Evolutionary conservation across 2,329 filamentous ascomycete species (phyloP), one percentile per base, ranked within the genome.

Genomic region (Mycosphaerella sp.): DNA sequence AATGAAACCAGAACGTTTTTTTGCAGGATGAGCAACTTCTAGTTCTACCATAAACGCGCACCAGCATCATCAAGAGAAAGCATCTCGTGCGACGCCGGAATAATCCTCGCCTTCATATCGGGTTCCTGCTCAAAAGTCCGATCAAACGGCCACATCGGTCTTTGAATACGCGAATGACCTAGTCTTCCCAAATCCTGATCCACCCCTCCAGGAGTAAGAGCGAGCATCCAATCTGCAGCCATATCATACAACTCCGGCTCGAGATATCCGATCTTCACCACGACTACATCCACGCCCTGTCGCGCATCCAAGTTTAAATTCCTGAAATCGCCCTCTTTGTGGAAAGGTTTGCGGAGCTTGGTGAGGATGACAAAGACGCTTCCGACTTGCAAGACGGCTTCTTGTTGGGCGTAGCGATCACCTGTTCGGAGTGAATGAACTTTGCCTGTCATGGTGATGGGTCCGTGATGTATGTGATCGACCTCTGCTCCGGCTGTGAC

Each of bases 201-300:
- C 0, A 62, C 60, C 21, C 58, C 60, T 9, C 60, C 60, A 12
- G 60, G 58, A 11, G 60, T 62, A 9, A 62, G 50, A 2, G 60
- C 58, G 10, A 62, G 43, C 58, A 60, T 62, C 60, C 60, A 62
- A 23, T 54, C 60, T 9, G 42, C 53, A 2, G 56, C 49, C 60
- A 62, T 61, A 32, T 61, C 58, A 45, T 55, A 62, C 11, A 62
- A 32, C 10, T 62, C 58, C 7, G 60, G 60, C 51, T 60, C 54
- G 12, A 62, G 48, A 32, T 62, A 62, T 9, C 60, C 60, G 12
- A 62, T 62, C 45, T 62, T 62, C 32, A 62, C 58, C 10, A 62
- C 45, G 11, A 62, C 60, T 3, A 62, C 43, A 48, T 62, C 58
- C 2, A 52, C 53, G 6, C 48, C 54, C 12, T 48, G 23, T 10